phyloP scores from a whole-genome alignment of 495 filamentous ascomycete species.

The Penicillium paxilli region DNA sequence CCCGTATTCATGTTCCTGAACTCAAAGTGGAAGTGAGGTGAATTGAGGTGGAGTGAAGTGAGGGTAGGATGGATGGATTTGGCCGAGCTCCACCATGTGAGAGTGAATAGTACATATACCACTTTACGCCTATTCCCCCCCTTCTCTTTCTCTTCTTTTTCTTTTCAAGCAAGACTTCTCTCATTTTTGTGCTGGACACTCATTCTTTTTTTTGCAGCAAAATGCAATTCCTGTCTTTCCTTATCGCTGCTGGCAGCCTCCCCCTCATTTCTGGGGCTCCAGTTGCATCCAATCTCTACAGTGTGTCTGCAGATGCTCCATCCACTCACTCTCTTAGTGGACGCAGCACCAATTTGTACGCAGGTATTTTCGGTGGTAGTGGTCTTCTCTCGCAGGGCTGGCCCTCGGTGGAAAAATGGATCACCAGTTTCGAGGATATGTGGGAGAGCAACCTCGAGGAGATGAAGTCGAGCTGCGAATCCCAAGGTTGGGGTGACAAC shows the following conservation, averaged over 20 bases:
- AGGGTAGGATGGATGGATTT: neutral
- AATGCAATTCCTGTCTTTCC: constrained; percentile 29
- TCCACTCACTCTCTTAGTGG: constrained; percentile 20
- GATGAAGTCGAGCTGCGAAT: constrained; percentile 43
- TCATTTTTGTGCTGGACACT: constrained; percentile 24
- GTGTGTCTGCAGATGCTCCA: constrained; percentile 11
- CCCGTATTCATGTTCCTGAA: constrained; percentile 1
- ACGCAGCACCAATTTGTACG: constrained; percentile 18
- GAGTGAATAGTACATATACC: constrained; percentile 14
- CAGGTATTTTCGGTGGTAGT: constrained; percentile 21
- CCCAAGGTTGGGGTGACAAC: constrained; percentile 31
- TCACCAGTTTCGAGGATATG: constrained; percentile 18
- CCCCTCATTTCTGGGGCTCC: constrained; percentile 29
- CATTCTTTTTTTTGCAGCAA: constrained; percentile 12
- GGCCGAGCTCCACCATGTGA: constrained; percentile 1
- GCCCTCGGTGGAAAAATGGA: constrained; percentile 17
- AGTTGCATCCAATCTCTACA: constrained; percentile 17
- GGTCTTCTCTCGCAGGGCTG: constrained; percentile 23
- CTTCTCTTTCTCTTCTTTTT: constrained; percentile 1
- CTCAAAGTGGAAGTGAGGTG: neutral
- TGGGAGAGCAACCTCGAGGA: constrained; percentile 40
- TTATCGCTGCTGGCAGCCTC: constrained; percentile 36
- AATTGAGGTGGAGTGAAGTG: neutral
- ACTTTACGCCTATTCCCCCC: neutral
- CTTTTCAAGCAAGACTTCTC: constrained; percentile 29